Conservation (phyloP, 106 monocot species). For the Dendrobium officinale region DNA sequence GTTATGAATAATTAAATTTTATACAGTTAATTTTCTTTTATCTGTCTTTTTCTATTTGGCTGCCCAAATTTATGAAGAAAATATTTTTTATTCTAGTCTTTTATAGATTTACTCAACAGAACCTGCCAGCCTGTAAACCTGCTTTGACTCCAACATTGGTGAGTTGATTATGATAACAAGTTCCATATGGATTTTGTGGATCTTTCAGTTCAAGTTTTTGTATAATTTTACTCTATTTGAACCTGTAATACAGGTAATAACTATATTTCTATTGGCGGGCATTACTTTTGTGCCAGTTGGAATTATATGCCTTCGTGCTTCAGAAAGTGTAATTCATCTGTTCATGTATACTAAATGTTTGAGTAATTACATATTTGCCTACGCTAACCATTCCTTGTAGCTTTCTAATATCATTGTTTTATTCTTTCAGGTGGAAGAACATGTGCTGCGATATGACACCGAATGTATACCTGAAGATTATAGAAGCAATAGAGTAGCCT, state of each 20-base stretch:
- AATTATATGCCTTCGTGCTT: slow-evolving; percentile 57
- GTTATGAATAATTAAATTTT: background rate
- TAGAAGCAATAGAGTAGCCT: slow-evolving; percentile 67
- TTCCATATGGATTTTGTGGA: background rate
- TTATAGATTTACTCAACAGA: slow-evolving; percentile 81
- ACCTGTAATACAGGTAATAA: slow-evolving; percentile 49
- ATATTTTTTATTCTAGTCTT: slow-evolving; percentile 40
- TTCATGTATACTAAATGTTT: background rate
- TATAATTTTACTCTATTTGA: slow-evolving; percentile 6
- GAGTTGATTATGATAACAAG: slow-evolving; percentile 10
- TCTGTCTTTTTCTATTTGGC: background rate
- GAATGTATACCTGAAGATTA: slow-evolving; percentile 76
- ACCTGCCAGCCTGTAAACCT: slow-evolving; percentile 73
- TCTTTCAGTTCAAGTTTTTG: background rate
- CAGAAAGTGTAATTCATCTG: slow-evolving; percentile 41
- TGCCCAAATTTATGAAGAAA: slow-evolving; percentile 7
- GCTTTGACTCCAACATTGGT: slow-evolving; percentile 72
- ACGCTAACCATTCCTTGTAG: background rate
- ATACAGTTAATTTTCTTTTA: background rate
- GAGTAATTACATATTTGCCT: background rate
- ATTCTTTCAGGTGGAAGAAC: slow-evolving; percentile 59
- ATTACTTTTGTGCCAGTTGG: slow-evolving; percentile 64
- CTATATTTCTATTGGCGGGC: slow-evolving; percentile 63
- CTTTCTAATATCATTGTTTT: slow-evolving; percentile 6
- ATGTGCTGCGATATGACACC: slow-evolving; percentile 66